Conservation (phyloP, 352 stramenopile genomes). For the Phytophthora lateralis region DNA sequence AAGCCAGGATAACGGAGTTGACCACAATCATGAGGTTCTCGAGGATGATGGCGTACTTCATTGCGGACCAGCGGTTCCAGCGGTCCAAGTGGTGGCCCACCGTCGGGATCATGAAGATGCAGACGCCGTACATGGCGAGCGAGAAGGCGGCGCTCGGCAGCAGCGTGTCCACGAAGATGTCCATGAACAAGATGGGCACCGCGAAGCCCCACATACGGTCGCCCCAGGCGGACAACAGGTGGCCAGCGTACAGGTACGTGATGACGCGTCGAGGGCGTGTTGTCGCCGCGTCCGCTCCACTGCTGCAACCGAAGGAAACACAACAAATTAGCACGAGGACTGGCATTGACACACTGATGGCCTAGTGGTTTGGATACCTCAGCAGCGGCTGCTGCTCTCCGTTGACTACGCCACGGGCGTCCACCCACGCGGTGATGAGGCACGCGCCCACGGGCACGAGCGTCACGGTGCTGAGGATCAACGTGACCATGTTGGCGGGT, state of each 20-base stretch:
- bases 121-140: conserved; percentile 75
- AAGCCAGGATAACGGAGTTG: conserved; percentile 61
- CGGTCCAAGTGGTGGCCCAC: conserved; percentile 68
- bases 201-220: conserved; percentile 86
- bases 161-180: conserved; percentile 84
- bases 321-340: not conserved
- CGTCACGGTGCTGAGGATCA: conserved; percentile 59
- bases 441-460: conserved; percentile 49
- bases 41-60: conserved; percentile 72
- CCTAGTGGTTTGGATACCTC: conserved; percentile 18
- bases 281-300: not conserved
- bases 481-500: conserved; percentile 60
- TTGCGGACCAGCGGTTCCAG: conserved; percentile 69
- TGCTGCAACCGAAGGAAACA: conserved; percentile 2
- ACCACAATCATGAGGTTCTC: conserved; percentile 83
- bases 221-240: conserved; percentile 81
- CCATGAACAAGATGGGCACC: conserved; percentile 84
- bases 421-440: conserved; percentile 43
- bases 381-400: conserved; percentile 40
- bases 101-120: conserved; percentile 71
- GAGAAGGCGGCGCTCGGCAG: conserved; percentile 79
- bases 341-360: not conserved
- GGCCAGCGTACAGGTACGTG: conserved; percentile 75
- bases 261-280: conserved; percentile 43
- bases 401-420: conserved; percentile 20